Conservation (phyloP, 1,284 basidiomycete genomes). For the Omphalotus olearius region DNA sequence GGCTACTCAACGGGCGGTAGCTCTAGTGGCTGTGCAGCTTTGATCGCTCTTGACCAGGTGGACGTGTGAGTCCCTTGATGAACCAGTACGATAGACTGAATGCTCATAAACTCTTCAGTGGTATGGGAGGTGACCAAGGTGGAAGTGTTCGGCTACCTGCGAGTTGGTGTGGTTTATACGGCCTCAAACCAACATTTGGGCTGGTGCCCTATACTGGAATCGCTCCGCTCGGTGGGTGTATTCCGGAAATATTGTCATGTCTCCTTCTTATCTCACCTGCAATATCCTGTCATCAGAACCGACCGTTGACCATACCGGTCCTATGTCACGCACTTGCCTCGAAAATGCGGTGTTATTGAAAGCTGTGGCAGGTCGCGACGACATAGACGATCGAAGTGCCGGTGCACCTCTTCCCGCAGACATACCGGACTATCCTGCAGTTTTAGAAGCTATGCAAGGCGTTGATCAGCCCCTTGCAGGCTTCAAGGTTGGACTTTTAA, state of each 20-base stretch:
- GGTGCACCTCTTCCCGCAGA: conserved; percentile 3
- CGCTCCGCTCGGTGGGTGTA: conserved; percentile 6
- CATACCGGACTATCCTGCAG: conserved; percentile 8
- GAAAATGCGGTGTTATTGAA: conserved; percentile 11
- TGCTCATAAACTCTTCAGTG: conserved; percentile 1
- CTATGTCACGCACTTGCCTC: conserved; percentile 7
- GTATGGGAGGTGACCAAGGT: conserved; percentile 13
- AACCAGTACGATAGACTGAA: background rate
- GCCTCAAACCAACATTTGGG: conserved; percentile 11
- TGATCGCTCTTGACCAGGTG: conserved; percentile 8
- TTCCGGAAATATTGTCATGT: no score
- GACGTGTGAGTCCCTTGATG: conserved; percentile 1
- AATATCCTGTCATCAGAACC: conserved; percentile 3
- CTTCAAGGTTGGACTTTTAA: conserved; percentile 8
- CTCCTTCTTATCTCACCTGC: background rate
- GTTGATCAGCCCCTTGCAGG: conserved; percentile 1
- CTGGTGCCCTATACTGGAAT: conserved; percentile 13
- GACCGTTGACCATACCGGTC: conserved; percentile 10
- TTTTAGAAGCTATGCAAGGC: background rate
- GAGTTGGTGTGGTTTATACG: conserved; percentile 11
- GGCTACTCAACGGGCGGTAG: conserved; percentile 11
- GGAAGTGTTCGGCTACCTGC: conserved; percentile 10
- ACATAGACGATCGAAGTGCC: conserved; percentile 8
- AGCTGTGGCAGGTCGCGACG: conserved; percentile 8
- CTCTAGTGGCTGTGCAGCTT: conserved; percentile 11